Conservation (phyloP, 2,329 filamentous ascomycete genomes). For the Ophiocordyceps camponoti-floridani region DNA sequence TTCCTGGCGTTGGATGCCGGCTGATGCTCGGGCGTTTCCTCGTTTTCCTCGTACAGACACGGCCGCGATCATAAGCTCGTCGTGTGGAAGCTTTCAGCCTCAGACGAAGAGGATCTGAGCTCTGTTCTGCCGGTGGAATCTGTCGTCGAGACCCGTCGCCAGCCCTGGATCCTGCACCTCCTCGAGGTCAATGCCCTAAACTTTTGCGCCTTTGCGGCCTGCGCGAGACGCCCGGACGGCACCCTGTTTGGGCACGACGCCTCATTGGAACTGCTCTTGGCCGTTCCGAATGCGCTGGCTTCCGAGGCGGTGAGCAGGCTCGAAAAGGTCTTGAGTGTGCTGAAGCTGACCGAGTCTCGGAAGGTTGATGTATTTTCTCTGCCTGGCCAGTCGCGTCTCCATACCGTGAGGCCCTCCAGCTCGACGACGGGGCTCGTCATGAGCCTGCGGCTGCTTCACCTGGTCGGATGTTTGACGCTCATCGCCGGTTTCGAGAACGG, state of each 20-base stretch:
- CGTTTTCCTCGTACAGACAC: conserved; percentile 39
- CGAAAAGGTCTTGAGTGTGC: neutral
- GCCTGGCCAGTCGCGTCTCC: conserved; percentile 53
- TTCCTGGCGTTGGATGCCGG: neutral
- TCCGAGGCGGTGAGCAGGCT: conserved; percentile 44
- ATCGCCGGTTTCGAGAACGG: conserved; percentile 78
- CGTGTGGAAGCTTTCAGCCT: conserved; percentile 56
- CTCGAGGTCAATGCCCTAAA: conserved; percentile 86
- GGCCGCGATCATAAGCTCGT: conserved; percentile 75
- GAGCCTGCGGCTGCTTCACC: conserved; percentile 49
- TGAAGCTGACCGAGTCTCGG: neutral
- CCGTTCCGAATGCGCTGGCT: conserved; percentile 61
- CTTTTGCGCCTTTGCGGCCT: conserved; percentile 70
- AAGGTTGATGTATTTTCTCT: conserved; percentile 74
- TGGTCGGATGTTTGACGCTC: conserved; percentile 35
- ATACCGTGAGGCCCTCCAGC: conserved; percentile 28
- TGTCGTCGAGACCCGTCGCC: conserved; percentile 25
- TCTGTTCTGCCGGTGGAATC: conserved; percentile 54
- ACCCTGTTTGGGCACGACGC: conserved; percentile 5
- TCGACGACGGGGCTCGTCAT: conserved; percentile 68
- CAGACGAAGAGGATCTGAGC: conserved; percentile 47
- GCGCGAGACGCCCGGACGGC: conserved; percentile 18
- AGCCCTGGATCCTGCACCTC: conserved; percentile 74
- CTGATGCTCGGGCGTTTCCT: neutral
- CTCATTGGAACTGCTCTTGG: conserved; percentile 40